Percentiles rank a stretch among this genome's conserved stretches.
phyloP scores from a whole-genome alignment of 768 basidiomycete genomes.

The Tylopilus sp. region DNA sequence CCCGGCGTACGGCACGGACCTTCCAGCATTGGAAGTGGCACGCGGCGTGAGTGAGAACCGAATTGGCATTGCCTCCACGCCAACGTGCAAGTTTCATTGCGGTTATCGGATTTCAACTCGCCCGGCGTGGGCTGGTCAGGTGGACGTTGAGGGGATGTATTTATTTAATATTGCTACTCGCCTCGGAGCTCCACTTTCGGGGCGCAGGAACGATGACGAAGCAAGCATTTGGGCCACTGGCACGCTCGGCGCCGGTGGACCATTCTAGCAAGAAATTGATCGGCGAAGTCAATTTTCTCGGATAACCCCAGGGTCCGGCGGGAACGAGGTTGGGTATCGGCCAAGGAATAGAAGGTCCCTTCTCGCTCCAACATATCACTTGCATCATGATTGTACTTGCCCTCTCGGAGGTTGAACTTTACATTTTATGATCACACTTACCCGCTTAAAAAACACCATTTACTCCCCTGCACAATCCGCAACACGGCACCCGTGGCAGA shows the following conservation, averaged over 20 bases:
- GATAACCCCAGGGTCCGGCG: neutral
- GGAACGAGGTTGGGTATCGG: no score
- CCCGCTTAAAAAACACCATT: no score
- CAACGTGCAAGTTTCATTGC: neutral
- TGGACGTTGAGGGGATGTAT: no score
- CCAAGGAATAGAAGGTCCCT: neutral
- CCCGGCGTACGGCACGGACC: neutral
- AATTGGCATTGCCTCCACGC: neutral
- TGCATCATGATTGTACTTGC: no score
- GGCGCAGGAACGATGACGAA: neutral
- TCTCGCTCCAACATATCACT: neutral
- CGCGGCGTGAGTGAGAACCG: neutral
- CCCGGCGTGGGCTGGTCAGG: no score
- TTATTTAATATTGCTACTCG: neutral
- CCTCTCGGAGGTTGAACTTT: neutral
- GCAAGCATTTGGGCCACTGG: neutral
- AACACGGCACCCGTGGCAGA: no score
- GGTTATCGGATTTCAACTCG: neutral
- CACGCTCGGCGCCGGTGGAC: neutral
- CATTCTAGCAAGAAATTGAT: neutral
- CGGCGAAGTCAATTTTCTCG: neutral
- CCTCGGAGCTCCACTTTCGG: neutral
- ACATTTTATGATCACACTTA: neutral
- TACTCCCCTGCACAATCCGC: no score
- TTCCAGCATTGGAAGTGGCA: neutral